phyloP scores from a whole-genome alignment of 331 rosid species.

The Stylosanthes scabra region DNA sequence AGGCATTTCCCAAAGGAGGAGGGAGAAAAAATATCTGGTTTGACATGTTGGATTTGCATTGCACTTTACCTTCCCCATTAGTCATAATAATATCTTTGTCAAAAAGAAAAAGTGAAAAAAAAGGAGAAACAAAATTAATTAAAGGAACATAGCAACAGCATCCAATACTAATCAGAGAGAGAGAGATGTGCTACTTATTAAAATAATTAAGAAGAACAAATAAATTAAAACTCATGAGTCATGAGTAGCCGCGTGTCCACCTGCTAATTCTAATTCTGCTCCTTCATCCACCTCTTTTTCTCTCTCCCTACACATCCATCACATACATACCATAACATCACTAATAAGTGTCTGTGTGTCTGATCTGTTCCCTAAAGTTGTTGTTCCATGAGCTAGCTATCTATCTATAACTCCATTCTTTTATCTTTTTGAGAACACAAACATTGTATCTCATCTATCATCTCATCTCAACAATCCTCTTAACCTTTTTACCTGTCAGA shows the following conservation, averaged over 20 bases:
- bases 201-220: neutral
- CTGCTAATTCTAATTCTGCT: neutral
- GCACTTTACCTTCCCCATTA: conserved; percentile 32
- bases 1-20: conserved; percentile 51
- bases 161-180: conserved; percentile 12
- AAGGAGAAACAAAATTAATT: neutral
- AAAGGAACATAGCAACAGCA: neutral
- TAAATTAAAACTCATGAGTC: conserved; percentile 7
- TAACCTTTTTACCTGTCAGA: conserved; percentile 8
- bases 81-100: neutral
- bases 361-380: neutral
- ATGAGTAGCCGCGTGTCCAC: neutral
- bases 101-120: neutral
- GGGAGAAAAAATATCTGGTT: conserved; percentile 45
- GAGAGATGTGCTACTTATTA: no score
- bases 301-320: no score
- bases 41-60: conserved; percentile 11
- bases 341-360: neutral
- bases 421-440: neutral
- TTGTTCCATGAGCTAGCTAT: neutral
- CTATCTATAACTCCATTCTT: neutral
- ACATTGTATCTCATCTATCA: neutral
- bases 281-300: neutral
- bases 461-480: neutral
- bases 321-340: no score